Evolutionary conservation across 768 basidiomycete genomes (phyloP), one percentile per base, ranked within the genome.

Genomic region (Suillus americanus): DNA sequence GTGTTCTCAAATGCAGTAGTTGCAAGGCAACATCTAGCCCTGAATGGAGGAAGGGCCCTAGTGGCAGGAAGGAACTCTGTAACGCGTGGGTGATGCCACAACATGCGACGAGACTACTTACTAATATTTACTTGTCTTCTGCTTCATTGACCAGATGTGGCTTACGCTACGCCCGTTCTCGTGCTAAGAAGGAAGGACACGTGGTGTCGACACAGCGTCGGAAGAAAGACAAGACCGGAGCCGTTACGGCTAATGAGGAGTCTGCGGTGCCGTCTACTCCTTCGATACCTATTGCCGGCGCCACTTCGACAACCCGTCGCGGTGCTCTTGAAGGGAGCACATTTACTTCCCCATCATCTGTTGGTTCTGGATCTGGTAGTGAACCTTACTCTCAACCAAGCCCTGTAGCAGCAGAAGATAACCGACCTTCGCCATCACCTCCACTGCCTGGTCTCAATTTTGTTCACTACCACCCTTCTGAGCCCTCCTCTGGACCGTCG

Each of bases 41-140:
- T 0, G 94, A 95, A 75, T 95, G 94, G 94, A 81, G 94, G 73
- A 95, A 95, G 76, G 94, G 94, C 23, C 92, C 92, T 61, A 92
- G 86, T 70, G 94, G 94, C 33, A 90, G 91, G 76, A 95, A 95
- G 78, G 92, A 95, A 75, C 82, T 95, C 33, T 95, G 94, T 75
- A 95, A 95, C 79, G 94, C 94, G 90, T 94, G 78, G 81, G 91
- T 84, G 67, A 69, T 73, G 68, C 68, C 68, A 62, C 63, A 30
- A 67, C 62, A 45, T 67, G 40, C 40, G 25, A 59, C 25, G 62
- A 25, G 23, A 37, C 64, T 46, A 66, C 62, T 41, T 33, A 43
- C 55, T 37, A 67, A 38, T 54, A 54, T 54, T 54, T 37, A 54
- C 30, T 62, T 28, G 67, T 77, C 60, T 71, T 67, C 68, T 69